These are phyloP conservation scores for Amaranthus cruentus DNA, from an alignment of 148 eudicot genomes.

Conservation along the genomic window DNA sequence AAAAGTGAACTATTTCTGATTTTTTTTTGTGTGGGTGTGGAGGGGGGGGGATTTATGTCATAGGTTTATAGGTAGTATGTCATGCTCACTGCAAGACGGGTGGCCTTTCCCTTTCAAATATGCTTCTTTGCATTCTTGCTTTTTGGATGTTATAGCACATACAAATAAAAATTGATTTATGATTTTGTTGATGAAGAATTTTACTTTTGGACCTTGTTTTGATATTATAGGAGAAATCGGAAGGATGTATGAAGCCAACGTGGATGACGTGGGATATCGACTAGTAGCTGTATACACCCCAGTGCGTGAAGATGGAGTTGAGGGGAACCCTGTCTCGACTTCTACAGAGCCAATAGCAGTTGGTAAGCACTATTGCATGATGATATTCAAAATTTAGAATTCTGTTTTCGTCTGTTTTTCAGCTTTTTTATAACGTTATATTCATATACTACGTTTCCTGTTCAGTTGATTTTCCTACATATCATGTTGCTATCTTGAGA, in stretches of 20 bases:
- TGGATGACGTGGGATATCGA: constrained; percentile 97
- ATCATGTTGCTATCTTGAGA: constrained; percentile 1
- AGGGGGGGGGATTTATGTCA: too few relatives aligned
- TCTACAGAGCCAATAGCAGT: constrained; percentile 93
- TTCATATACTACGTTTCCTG: not conserved
- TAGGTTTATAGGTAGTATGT: not conserved
- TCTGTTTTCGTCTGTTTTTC: not conserved
- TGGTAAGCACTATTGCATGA: constrained; percentile 42
- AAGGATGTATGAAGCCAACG: constrained; percentile 98
- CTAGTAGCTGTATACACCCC: constrained; percentile 91
- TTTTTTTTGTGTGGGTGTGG: too few relatives aligned
- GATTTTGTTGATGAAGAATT: not conserved
- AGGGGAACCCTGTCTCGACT: constrained; percentile 85
- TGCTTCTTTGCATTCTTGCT: constrained; percentile 4
- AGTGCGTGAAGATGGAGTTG: constrained; percentile 87
- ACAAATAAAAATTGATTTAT: not conserved
- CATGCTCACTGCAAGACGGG: not conserved
- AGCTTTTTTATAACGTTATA: not conserved
- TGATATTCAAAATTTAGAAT: not conserved
- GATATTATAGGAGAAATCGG: constrained; percentile 79
- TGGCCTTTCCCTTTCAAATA: not conserved
- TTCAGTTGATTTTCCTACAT: not conserved
- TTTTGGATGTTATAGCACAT: not conserved
- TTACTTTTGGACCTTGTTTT: constrained; percentile 4
- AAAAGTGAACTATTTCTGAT: too few relatives aligned